These are phyloP conservation scores for Blastobotrys malaysiensis DNA, from an alignment of 1,139 yeast species.

Conservation along the genomic window DNA sequence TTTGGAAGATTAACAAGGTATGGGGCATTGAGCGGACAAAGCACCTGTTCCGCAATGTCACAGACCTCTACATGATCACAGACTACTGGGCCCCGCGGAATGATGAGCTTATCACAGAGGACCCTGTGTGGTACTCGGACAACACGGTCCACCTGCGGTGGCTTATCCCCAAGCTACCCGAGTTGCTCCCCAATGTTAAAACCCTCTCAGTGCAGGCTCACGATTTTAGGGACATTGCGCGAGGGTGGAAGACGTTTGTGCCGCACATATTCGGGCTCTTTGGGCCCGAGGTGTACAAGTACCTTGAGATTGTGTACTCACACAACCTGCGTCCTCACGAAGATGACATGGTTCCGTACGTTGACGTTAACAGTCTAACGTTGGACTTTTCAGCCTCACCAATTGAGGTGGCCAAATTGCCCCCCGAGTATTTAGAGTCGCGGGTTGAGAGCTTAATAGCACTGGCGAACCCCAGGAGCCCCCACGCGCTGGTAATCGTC, in stretches of 20 bases:
- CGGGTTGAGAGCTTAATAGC: background rate
- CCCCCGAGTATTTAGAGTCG: background rate
- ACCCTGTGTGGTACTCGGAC: conserved; percentile 7
- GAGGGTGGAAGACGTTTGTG: background rate
- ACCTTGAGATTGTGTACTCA: background rate
- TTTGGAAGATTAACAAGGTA: conserved; percentile 5
- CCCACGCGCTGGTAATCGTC: background rate
- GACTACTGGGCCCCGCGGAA: background rate
- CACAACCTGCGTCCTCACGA: background rate
- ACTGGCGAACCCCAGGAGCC: background rate
- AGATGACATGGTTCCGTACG: background rate
- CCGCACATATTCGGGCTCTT: background rate
- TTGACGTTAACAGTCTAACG: background rate
- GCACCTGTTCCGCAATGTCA: background rate
- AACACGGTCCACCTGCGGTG: conserved; percentile 6
- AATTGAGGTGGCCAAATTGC: background rate
- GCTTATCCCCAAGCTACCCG: background rate
- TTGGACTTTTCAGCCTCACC: background rate
- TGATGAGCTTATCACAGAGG: background rate
- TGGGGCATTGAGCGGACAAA: background rate
- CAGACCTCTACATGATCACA: conserved; percentile 1
- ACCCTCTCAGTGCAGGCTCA: background rate
- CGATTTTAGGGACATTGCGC: background rate
- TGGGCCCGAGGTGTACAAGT: background rate
- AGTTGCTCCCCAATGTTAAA: background rate